Evolutionary conservation across 2,329 filamentous ascomycete species (phyloP), one percentile per base, ranked within the genome.

Genomic region (Aspergillus melleus): DNA sequence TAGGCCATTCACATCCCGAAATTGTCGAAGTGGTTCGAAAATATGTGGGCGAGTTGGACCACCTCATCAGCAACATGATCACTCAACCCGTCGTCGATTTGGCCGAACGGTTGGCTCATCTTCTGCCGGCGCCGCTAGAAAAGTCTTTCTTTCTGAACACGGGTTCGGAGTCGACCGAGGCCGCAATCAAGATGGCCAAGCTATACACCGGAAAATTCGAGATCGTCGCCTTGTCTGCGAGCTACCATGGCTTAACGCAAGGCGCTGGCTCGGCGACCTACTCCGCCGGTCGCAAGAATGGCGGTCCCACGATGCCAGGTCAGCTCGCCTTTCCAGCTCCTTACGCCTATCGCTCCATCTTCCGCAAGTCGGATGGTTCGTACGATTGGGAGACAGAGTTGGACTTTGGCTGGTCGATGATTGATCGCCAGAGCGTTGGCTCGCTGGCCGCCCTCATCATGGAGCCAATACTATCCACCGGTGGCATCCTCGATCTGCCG

Each of bases 331-430:
- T 89, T 39, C 86, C 86, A 0, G 79, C 84, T 0, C 86, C 86
- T 0, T 83, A 88, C 64, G 78, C 82, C 0, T 89, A 88, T 67
- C 82, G 86, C 4, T 88, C 86, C 0, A 77, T 82, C 0, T 90
- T 90, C 70, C 80, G 83, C 10, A 80, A 82, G 39, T 22, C 81
- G 0, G 85, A 89, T 62, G 86, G 86, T 0, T 80, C 80, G 0
- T 85, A 90, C 62, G 86, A 90, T 68, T 90, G 87, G 87, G 78
- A 86, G 64, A 82, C 84, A 0, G 87, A 90, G 68, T 74, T 90
- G 14, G 80, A 86, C 11, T 89, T 84, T 64, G 86, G 85, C 4
- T 89, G 85, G 80, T 76, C 77, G 19, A 76, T 89, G 72, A 77
- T 90, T 20, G 86, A 90, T 61, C 77, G 80, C 49, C 81, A 84